Base-by-base conservation (phyloP, 495 filamentous ascomycete genomes). In the Wilcoxina mikolae region DNA sequence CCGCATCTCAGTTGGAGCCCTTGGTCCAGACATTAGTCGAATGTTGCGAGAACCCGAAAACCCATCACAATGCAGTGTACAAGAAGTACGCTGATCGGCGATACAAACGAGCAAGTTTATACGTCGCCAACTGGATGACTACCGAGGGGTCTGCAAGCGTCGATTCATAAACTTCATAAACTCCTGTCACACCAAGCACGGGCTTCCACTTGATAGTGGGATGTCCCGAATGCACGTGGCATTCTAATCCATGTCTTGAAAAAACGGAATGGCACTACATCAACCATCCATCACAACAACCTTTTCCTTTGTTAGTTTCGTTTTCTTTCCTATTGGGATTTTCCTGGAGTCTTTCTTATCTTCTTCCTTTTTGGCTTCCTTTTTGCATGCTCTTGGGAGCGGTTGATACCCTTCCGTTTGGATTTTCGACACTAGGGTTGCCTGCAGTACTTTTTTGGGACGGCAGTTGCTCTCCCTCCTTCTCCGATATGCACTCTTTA, bases 11-110 rank as follows among this genome's bases (percentile, higher is more conserved):
- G 65, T 73, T 98, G 22, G 76, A 81, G 55, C 84, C 81, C 1
- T 72, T 96, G 22, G 70, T 95, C 46, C 68, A 73, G 3, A 78
- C 80, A 67, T 81, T 96, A 51, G 67, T 86, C 28, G 87, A 94
- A 58, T 95, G 90, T 71, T 94, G 87, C 66, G 81, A 85, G 57
- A 78, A 82, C 57, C 83, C 85, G 4, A 73, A 71, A 58, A 82
- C 78, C 60, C 91, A 98, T 61, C 91, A 96, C 67, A 60, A 69
- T 3, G 85, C 87, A 20, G 81, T 98, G 56, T 96, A 76, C 60
- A 86, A 95, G 18, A 98, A 98, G 69, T 98, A 94, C 68, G 73
- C 78, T 4, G 82, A 87, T 64, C 82, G 77, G 52, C 79, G 83
- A 28, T 95, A 82, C 72, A 89, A 88, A 72, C 73, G 79, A 24